Base-by-base conservation (phyloP, 495 filamentous ascomycete genomes). In the Pyrenula massariospora region DNA sequence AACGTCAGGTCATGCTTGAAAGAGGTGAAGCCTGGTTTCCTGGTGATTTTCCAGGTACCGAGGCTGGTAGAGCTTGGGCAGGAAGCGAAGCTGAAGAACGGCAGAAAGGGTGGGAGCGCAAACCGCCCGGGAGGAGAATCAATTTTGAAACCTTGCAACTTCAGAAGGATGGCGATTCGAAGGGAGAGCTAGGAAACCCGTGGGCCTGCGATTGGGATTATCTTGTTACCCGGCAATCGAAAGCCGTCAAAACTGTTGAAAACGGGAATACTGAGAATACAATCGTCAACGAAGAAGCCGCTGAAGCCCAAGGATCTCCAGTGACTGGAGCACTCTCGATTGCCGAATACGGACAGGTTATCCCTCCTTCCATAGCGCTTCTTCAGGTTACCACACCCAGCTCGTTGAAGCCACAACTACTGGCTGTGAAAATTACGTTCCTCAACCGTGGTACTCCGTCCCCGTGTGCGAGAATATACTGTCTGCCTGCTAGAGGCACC, bases 121-220 rank as follows among this genome's bases (percentile, higher is more conserved):
- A 82, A 50, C 92, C 93, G 0, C 94, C 86, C 67, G 86, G 87
- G 5, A 95, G 92, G 64, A 76, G 89, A 58, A 69, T 83, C 0
- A 84, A 86, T 58, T 97, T 84, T 75, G 80, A 81, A 22, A 86
- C 78, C 53, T 74, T 96, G n/a, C 78, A 86, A 60, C 67, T 96
- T 48, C 8, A 15, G 15, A 5, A 15, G 15, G 50, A 52, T 24
- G 87, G 88, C 0, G 73, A 80, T 54, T 84, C 79, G 2, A 94
- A 84, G 62, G 92, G 93, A 1, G 93, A 97, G 63, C 65, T 95
- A 48, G 93, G 93, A 1, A 68, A 76, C 54, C 91, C 91, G 1
- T 91, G 88, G 82, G 81, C 82, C 19, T 96, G 91, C 72, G 92
- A 96, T 64, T 97, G 90, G 79, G 86, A 88, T 59, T 69, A 71